phyloP scores from a whole-genome alignment of 2,329 filamentous ascomycete species.

The Lachnellula hyalina region DNA sequence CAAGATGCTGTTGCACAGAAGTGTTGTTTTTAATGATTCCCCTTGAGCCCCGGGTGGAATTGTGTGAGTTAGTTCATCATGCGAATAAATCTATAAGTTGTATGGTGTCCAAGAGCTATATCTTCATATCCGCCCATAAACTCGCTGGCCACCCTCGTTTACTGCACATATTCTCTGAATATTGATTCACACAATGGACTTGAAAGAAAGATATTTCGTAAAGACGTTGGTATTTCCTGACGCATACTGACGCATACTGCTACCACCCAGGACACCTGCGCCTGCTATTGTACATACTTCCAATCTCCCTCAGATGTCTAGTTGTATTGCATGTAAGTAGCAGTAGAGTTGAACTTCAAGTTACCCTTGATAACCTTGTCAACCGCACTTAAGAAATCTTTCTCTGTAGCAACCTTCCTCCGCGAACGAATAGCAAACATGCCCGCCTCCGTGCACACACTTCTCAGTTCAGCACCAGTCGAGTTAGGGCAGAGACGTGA shows the following conservation, averaged over 20 bases:
- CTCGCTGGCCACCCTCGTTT: no score
- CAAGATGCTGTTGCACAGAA: no score
- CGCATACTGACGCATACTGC: constrained; percentile 18
- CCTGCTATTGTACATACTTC: constrained; percentile 29
- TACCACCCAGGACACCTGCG: constrained; percentile 29
- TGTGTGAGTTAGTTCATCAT: no score
- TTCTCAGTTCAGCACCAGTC: constrained; percentile 91
- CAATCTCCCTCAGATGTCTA: constrained; percentile 42
- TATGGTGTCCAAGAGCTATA: no score
- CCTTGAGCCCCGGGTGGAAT: no score
- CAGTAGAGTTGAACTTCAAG: constrained; percentile 98
- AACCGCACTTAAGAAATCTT: constrained; percentile 95
- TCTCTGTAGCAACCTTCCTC: constrained; percentile 96
- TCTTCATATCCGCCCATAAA: no score
- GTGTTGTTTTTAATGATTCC: no score
- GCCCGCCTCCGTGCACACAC: constrained; percentile 94
- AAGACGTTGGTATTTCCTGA: not conserved
- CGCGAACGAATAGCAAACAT: constrained; percentile 96
- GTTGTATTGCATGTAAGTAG: constrained; percentile 99
- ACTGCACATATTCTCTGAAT: not conserved
- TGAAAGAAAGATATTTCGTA: not conserved
- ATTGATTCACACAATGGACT: not conserved
- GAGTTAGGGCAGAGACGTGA: constrained; percentile 95
- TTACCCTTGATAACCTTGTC: constrained; percentile 99
- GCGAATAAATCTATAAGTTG: no score